Base-by-base conservation (phyloP, 768 basidiomycete genomes). In the Hygrocybe punicea region DNA sequence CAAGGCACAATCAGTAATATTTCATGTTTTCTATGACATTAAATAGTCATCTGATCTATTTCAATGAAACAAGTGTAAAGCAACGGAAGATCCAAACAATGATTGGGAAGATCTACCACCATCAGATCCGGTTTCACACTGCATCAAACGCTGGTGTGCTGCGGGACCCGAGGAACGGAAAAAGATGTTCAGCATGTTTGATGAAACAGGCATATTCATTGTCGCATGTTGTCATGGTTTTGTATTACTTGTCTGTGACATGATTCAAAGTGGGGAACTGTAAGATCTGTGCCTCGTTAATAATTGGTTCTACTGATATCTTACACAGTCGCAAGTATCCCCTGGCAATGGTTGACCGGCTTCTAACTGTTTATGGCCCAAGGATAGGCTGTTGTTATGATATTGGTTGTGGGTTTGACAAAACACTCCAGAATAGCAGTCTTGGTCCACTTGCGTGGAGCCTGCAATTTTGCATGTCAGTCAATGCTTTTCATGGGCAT, bases 221-320 rank as follows among this genome's bases (percentile, higher is more conserved):
- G 52, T 57, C 1, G 45, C 65, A 1, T 72, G 71, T 53, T 58
- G 62, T 2, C 71, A 72, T 46, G 63, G 69, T 1, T 6, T 23
- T 17, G 34, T 57, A n/a, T 23, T 47, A 16, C 34, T 37, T 6
- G 19, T 50, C 24, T 44, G 52, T n/a, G 68, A 68, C 51, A 73
- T 69, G 69, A 64, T 71, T 9, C 49, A 56, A 10, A 72, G 70
- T 49, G 67, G 70, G 1, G 67, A 72, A 40, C 55, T 65, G 67
- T 70, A 44, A 34, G 63, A 65, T 16, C 51, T 24, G 13, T 52
- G 13, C 50, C 49, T 2, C 50, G 13, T 21, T 13, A 6, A 25
- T 29, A 56, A 17, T 23, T n/a, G 29, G 29, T 29, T 29, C 29
- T 46, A 24, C 33, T 4, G 14, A n/a, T 23, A 19, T 13, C 29